Evolutionary conservation across 2,329 filamentous ascomycete species (phyloP), one percentile per base, ranked within the genome.

Genomic region (Trichoderma pleuroti): DNA sequence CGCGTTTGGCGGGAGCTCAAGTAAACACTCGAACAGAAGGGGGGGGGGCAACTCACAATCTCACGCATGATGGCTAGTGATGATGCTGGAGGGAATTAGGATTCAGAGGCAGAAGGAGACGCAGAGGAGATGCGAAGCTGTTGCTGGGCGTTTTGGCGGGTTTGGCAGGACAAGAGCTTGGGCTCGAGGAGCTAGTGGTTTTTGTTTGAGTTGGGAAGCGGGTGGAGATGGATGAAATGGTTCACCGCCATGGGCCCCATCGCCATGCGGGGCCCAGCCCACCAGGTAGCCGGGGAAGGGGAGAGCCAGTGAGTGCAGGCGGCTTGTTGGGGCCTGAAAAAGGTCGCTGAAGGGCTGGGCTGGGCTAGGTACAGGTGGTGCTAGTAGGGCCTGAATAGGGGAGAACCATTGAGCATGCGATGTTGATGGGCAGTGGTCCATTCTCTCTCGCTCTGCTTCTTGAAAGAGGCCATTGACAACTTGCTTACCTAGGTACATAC

Each of bases 41-140:
- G 64, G 64, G 61, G 56, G n/a, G n/a, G n/a, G n/a, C n/a, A n/a
- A 89, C 88, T 83, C 84, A 91, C 89, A 83, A 91, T 91, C 84
- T 91, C 88, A 86, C 88, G 88, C 88, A 91, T 91, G 76, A 82
- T 89, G 82, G 79, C 76, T 77, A 74, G 75, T 72, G 72, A 52
- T 57, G 64, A 32, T 74, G 70, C 76, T 71, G 75, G 75, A 71
- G 73, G 72, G 74, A 75, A 73, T 75, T 60, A 59, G 73, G 72
- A 74, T 72, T 16, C 36, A 5, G 67, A 72, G 70, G 62, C 71
- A 74, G 34, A 59, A 12, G 71, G 72, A 74, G 71, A 59, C 46
- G 18, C 49, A 59, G 39, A 60, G 46, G 66, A 59, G 52, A 71
- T 42, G 52, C 57, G 73, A 80, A 80, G 77, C 77, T 80, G 76